These are phyloP conservation scores for Pseudopyricularia cyperi DNA, from an alignment of 2,329 filamentous ascomycete species.

Conservation along the genomic window DNA sequence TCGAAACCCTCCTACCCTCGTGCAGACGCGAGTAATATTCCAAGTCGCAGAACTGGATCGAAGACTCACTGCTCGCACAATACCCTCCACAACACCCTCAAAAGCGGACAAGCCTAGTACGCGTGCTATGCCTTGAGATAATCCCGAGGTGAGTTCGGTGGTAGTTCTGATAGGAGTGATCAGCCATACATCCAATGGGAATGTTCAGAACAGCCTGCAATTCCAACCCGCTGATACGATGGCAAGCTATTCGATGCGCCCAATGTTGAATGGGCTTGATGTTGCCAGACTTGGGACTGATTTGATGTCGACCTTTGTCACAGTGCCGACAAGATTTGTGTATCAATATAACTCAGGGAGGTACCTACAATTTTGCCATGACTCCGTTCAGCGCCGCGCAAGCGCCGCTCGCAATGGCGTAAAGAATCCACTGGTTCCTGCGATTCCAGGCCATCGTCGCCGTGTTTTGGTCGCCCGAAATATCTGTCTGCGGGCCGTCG, in stretches of 20 bases:
- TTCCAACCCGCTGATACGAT: neutral
- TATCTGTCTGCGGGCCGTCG: neutral
- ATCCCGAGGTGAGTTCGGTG: conserved; percentile 36
- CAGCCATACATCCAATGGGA: neutral
- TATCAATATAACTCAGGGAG: no score
- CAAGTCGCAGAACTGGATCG: neutral
- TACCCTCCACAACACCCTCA: conserved; percentile 30
- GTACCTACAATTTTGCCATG: conserved; percentile 65
- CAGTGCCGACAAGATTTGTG: no score
- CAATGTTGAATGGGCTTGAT: neutral
- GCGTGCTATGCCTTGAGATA: conserved; percentile 30
- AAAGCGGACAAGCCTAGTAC: conserved; percentile 27
- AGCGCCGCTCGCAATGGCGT: conserved; percentile 60
- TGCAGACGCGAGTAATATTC: no score
- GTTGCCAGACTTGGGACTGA: neutral
- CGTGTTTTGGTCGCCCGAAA: neutral
- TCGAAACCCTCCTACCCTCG: no score
- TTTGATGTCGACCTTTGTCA: no score
- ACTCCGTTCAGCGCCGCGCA: conserved; percentile 74
- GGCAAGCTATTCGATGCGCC: neutral
- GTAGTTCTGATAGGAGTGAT: conserved; percentile 30
- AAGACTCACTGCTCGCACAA: conserved; percentile 34
- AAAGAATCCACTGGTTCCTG: conserved; percentile 46
- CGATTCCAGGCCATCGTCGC: conserved; percentile 12
- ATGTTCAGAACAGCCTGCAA: neutral